Conservation (phyloP, 2,329 filamentous ascomycete genomes). For the Penicillium rolfsii region DNA sequence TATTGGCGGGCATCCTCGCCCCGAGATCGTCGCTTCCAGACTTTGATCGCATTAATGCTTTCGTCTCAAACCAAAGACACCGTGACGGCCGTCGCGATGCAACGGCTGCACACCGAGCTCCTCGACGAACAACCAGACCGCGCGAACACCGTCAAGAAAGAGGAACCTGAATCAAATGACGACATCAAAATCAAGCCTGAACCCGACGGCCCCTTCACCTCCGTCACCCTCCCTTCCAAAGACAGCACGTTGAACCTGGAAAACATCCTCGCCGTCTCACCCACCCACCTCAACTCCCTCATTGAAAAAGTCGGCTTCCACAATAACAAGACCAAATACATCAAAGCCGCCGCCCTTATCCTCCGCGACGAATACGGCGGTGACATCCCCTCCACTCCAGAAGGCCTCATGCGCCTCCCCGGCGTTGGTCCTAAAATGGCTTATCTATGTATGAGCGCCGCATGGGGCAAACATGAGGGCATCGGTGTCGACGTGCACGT, state of each 20-base stretch:
- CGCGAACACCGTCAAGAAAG: constrained; percentile 14
- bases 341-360: constrained; percentile 74
- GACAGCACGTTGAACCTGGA: constrained; percentile 68
- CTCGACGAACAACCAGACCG: constrained; percentile 35
- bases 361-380: constrained; percentile 69
- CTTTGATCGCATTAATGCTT: constrained; percentile 84
- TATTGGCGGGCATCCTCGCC: constrained; percentile 49
- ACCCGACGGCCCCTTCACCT: constrained; percentile 21
- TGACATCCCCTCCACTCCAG: constrained; percentile 79
- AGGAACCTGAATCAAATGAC: not conserved
- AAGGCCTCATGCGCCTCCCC: constrained; percentile 74
- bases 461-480: constrained; percentile 70
- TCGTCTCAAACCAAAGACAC: constrained; percentile 93
- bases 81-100: constrained; percentile 82
- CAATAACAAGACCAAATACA: constrained; percentile 87
- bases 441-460: constrained; percentile 80
- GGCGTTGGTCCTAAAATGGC: constrained; percentile 96
- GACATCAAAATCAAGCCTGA: constrained; percentile 32
- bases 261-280: constrained; percentile 73
- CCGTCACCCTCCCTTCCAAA: constrained; percentile 27
- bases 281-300: constrained; percentile 68
- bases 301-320: constrained; percentile 90
- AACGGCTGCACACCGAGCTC: constrained; percentile 74
- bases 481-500: constrained; percentile 96
- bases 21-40: constrained; percentile 76